A percentile compares a stretch with the other conserved stretches of the same genome.
Conservation (phyloP, 2,329 filamentous ascomycete species). For the Pleoardoris graminearum region DNA sequence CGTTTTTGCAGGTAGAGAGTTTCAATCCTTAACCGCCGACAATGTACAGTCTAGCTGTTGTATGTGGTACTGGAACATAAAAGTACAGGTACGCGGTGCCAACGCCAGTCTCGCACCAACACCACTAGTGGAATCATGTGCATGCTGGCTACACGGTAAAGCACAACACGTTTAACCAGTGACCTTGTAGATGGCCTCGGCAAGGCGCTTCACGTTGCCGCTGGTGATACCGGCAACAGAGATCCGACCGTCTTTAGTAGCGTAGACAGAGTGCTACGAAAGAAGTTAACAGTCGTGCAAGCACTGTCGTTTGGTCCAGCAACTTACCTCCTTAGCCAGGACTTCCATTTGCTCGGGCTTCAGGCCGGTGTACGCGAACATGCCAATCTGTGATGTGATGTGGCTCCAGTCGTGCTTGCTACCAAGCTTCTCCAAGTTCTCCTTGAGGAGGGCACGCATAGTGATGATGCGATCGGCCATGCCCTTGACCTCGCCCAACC, state of each 20-base stretch:
- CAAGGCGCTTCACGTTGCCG: conserved; percentile 77
- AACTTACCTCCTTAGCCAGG: conserved; percentile 77
- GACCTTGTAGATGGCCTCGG: conserved; percentile 82
- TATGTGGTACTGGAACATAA: conserved; percentile 13
- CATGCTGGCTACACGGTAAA: background rate
- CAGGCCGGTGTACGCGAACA: conserved; percentile 98
- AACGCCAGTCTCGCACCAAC: conserved; percentile 20
- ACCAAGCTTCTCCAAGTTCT: conserved; percentile 91
- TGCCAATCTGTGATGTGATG: conserved; percentile 95
- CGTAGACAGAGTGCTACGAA: conserved; percentile 83
- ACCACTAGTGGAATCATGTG: background rate
- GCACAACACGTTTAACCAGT: conserved; percentile 57
- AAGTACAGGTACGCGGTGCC: conserved; percentile 28
- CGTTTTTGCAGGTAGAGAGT: background rate
- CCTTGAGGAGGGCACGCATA: conserved; percentile 93
- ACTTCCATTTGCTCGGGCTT: conserved; percentile 87
- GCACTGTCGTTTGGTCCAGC: background rate
- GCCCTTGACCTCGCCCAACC: conserved; percentile 93
- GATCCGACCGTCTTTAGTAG: conserved; percentile 88
- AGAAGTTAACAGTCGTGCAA: conserved; percentile 17
- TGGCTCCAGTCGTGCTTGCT: conserved; percentile 98
- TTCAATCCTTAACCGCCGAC: conserved; percentile 8
- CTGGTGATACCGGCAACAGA: conserved; percentile 82
- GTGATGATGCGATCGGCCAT: conserved; percentile 99
- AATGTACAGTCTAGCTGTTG: conserved; percentile 12